A percentile compares a stretch with the other conserved stretches of the same genome.
phyloP scores from a whole-genome alignment of 208 protist species.

The Trypanosoma conorhini region DNA sequence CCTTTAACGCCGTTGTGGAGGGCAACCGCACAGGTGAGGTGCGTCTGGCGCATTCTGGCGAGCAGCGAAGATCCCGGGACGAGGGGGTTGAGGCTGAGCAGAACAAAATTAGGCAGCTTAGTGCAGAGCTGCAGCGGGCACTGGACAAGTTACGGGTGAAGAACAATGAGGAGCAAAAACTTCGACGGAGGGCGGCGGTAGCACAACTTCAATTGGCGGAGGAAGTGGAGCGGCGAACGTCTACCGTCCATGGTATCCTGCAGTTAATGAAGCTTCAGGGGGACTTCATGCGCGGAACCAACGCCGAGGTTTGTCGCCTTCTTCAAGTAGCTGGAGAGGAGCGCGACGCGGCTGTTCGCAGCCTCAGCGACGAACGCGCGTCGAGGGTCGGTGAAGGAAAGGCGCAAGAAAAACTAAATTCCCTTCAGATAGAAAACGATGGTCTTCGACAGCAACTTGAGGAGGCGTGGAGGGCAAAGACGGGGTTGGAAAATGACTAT shows the following conservation, averaged over 20 bases:
- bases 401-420: not conserved
- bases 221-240: conserved; percentile 14
- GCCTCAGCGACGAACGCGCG: conserved; percentile 4
- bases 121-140: conserved; percentile 21
- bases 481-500: not conserved
- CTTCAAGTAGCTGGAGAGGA: conserved; percentile 6
- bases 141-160: conserved; percentile 26
- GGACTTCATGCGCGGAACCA: conserved; percentile 24
- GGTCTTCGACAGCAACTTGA: conserved; percentile 10
- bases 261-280: conserved; percentile 14
- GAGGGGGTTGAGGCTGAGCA: not conserved
- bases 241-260: conserved; percentile 4
- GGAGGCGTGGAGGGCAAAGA: not conserved
- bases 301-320: conserved; percentile 6
- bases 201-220: conserved; percentile 42
- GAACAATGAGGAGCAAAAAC: conserved; percentile 10
- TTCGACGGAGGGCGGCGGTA: conserved; percentile 19
- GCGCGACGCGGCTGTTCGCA: not conserved
- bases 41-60: conserved; percentile 30
- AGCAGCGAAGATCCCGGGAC: conserved; percentile 7
- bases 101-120: conserved; percentile 28
- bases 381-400: not conserved
- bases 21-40: conserved; percentile 76
- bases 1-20: conserved; percentile 34
- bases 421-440: conserved; percentile 9